Percentiles rank a stretch among this genome's conserved stretches.
Conservation (phyloP, 1,284 basidiomycete species). For the Cutaneotrichosporon sp. region DNA sequence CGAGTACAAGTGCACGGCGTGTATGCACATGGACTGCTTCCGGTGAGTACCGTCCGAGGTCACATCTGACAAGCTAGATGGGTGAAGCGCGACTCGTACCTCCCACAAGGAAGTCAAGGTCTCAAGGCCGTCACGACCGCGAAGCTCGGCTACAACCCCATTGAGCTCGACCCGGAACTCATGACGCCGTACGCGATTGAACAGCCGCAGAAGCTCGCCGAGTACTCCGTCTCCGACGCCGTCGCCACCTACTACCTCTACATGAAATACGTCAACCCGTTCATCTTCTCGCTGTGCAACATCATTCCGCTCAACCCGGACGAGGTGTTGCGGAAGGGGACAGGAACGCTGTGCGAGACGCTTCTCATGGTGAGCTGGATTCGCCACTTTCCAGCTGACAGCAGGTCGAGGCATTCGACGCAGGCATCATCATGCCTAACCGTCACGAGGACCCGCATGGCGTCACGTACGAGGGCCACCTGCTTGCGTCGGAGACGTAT, state of each 20-base stretch:
- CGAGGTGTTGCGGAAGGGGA: conserved; percentile 94
- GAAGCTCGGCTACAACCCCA: conserved; percentile 96
- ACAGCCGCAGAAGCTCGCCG: conserved; percentile 90
- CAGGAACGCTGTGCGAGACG: conserved; percentile 95
- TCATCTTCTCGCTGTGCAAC: conserved; percentile 99
- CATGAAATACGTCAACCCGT: conserved; percentile 99
- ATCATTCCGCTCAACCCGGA: conserved; percentile 98
- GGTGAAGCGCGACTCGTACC: conserved; percentile 99
- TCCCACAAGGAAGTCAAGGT: conserved; percentile 98
- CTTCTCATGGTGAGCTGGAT: conserved; percentile 90
- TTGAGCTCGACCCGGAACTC: conserved; percentile 96
- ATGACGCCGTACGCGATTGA: conserved; percentile 99
- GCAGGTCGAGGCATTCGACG: conserved; percentile 92
- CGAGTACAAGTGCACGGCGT: conserved; percentile 92
- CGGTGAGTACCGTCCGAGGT: conserved; percentile 55
- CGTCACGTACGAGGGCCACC: conserved; percentile 92
- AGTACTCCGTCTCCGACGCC: conserved; percentile 99
- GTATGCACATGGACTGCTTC: conserved; percentile 99
- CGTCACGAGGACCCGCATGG: conserved; percentile 91
- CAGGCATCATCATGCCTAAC: conserved; percentile 96
- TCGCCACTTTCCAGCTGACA: conserved; percentile 13
- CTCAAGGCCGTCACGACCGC: conserved; percentile 97
- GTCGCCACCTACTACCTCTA: conserved; percentile 99
- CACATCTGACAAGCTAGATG: conserved; percentile 57
- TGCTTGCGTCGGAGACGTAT: conserved; percentile 96